Conservation (phyloP, 2,329 filamentous ascomycete species). For the Claviceps capensis region DNA sequence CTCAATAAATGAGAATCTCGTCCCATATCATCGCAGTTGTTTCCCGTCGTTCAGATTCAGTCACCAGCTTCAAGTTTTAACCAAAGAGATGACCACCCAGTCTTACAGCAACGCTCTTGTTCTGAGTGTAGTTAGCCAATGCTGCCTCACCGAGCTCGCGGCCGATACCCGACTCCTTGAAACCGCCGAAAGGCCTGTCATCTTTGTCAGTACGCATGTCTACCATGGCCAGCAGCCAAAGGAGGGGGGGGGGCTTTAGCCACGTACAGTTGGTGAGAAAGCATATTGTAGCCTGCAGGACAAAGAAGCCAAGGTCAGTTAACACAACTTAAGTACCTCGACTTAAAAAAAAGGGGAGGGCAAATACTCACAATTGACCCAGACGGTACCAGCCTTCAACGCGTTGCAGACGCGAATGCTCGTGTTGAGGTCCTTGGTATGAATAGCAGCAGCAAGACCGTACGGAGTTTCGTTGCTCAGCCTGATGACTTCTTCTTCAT, state of each 20-base stretch:
- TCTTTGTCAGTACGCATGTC: background rate
- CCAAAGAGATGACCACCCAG: slow-evolving; percentile 11
- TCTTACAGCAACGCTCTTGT: slow-evolving; percentile 48
- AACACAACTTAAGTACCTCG: background rate
- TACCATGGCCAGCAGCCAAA: background rate
- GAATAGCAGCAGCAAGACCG: slow-evolving; percentile 70
- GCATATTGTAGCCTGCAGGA: slow-evolving; percentile 43
- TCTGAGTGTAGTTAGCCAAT: slow-evolving; percentile 53
- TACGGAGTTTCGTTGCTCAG: slow-evolving; percentile 65
- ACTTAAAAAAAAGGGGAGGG: no score
- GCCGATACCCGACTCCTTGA: slow-evolving; percentile 66
- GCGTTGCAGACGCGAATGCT: slow-evolving; percentile 66
- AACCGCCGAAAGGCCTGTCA: slow-evolving; percentile 52
- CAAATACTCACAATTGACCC: slow-evolving; percentile 31
- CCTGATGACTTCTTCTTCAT: slow-evolving; percentile 62
- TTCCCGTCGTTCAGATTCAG: no score
- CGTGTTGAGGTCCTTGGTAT: slow-evolving; percentile 72
- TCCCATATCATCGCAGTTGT: no score
- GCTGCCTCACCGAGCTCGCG: slow-evolving; percentile 61
- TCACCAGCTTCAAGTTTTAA: no score
- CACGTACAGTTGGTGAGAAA: slow-evolving; percentile 6
- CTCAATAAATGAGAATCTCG: background rate
- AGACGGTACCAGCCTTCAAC: slow-evolving; percentile 55
- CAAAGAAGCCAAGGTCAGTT: slow-evolving; percentile 1
- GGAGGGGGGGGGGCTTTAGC: background rate